Evolutionary conservation across 768 basidiomycete genomes (phyloP), one percentile per base, ranked within the genome.

Genomic region (Suillus luteus): DNA sequence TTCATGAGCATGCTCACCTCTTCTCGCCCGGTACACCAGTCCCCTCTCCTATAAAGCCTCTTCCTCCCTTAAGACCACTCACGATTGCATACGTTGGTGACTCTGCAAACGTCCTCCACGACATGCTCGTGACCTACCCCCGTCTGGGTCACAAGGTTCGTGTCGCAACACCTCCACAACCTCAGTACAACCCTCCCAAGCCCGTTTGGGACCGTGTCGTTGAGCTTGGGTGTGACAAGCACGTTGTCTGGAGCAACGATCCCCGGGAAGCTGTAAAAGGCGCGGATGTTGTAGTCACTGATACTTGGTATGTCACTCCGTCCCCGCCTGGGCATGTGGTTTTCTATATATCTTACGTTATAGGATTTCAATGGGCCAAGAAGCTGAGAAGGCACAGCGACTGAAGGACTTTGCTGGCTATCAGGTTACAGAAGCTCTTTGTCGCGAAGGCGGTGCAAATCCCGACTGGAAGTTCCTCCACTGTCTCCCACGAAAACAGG

Each of bases 331-430:
- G 6, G n/a, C 33, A 19, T 19, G 10, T 41, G 17, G 8, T 35
- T 57, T 27, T 55, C 17, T 6, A 31, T 9, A 58, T 3, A 4
- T 31, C 12, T 15, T 35, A 14, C 1, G 19, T 12, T 33, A 15
- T 70, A 96, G 94, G 95, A 95, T 99, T 67, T 98, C 96, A 2
- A 99, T 99, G 97, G 97, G 97, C 19, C 95, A 97, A 76, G 97
- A 99, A 77, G 91, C 89, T 1, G 95, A 99, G 76, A 94, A 95
- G 67, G 92, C 81, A 38, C 87, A 93, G 68, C 88, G 96, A 17
- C 75, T 96, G 49, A 79, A 85, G 58, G 96, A 93, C 64, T 99
- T 99, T 78, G 67, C 85, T 19, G 96, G 97, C 2, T 99, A 93
- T 76, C 97, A 98, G 72, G 88, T 99, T 57, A 99, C 96, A 2